Evolutionary conservation across 1,284 basidiomycete genomes (phyloP).

Genomic region (Exobasidium rhododendri): DNA sequence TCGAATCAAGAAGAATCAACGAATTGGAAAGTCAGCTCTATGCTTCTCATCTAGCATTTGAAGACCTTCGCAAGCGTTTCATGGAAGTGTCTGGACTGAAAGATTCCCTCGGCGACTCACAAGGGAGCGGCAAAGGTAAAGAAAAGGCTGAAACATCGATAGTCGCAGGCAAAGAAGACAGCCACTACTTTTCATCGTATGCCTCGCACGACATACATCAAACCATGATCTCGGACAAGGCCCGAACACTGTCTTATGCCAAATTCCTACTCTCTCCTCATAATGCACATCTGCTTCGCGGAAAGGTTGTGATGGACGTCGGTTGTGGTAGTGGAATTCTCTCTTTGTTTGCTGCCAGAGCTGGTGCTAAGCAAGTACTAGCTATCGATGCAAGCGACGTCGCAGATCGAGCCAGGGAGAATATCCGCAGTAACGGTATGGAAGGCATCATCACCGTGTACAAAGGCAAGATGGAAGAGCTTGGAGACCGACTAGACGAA

Average conservation of each 20-base stretch:
- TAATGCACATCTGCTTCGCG: slow-evolving; percentile 78
- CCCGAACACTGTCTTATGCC: slow-evolving; percentile 88
- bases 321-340: slow-evolving; percentile 68
- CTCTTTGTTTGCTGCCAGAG: slow-evolving; percentile 84
- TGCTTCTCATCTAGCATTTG: slow-evolving; percentile 26
- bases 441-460: slow-evolving; percentile 74
- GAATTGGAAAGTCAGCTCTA: slow-evolving; percentile 35
- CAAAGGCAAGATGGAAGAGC: slow-evolving; percentile 81
- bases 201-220: slow-evolving; percentile 74
- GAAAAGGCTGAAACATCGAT: slow-evolving; percentile 57
- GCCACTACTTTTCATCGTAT: slow-evolving; percentile 91
- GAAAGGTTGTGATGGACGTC: slow-evolving; percentile 86
- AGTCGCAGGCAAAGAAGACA: slow-evolving; percentile 63
- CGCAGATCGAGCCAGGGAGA: slow-evolving; percentile 74
- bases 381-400: slow-evolving; percentile 90
- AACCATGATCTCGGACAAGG: slow-evolving; percentile 71
- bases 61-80: slow-evolving; percentile 37
- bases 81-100: slow-evolving; percentile 23
- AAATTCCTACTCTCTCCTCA: slow-evolving; percentile 72
- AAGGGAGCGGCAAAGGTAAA: slow-evolving; percentile 10
- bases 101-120: slow-evolving; percentile 18
- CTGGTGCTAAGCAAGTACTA: slow-evolving; percentile 87
- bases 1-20: slow-evolving; percentile 11
- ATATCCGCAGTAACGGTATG: slow-evolving; percentile 75
- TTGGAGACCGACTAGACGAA: slow-evolving; percentile 65